A percentile compares a stretch with the other conserved stretches of the same genome.
Evolutionary conservation across 495 filamentous ascomycete species (phyloP).

Genomic region (Penicillium canariense): DNA sequence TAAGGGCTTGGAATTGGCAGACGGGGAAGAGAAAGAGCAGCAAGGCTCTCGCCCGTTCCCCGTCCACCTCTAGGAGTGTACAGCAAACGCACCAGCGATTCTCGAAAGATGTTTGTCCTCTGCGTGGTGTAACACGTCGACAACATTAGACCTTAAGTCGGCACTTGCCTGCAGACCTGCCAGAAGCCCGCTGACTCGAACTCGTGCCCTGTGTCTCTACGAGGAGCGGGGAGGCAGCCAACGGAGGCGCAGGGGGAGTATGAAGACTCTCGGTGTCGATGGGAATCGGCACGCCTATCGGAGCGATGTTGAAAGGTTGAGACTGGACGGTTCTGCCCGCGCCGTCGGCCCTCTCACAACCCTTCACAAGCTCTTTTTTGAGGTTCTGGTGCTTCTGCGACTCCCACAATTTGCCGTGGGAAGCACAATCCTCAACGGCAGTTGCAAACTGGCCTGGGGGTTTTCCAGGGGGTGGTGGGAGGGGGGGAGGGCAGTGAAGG

Average conservation of each 20-base stretch:
- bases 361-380: not conserved
- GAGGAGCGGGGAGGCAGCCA: not conserved
- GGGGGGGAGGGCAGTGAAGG: not conserved
- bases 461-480: constrained; percentile 12
- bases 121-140: constrained; percentile 38
- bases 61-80: constrained; percentile 4
- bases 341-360: not conserved
- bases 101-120: constrained; percentile 42
- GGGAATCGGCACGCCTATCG: not conserved
- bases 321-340: not conserved
- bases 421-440: constrained; percentile 29
- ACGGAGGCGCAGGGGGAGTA: constrained; percentile 1
- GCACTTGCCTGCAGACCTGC: constrained; percentile 30
- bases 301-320: not conserved
- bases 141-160: constrained; percentile 30
- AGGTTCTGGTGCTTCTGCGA: constrained; percentile 3
- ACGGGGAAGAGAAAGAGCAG: constrained; percentile 6
- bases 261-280: not conserved
- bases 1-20: constrained; percentile 3
- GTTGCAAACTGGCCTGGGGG: constrained; percentile 34
- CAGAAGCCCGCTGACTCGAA: constrained; percentile 29
- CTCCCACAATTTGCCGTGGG: constrained; percentile 18
- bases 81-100: constrained; percentile 35
- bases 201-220: constrained; percentile 12
- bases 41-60: constrained; percentile 9